Conservation (phyloP, 2,329 filamentous ascomycete genomes). For the Fusarium hostae region DNA sequence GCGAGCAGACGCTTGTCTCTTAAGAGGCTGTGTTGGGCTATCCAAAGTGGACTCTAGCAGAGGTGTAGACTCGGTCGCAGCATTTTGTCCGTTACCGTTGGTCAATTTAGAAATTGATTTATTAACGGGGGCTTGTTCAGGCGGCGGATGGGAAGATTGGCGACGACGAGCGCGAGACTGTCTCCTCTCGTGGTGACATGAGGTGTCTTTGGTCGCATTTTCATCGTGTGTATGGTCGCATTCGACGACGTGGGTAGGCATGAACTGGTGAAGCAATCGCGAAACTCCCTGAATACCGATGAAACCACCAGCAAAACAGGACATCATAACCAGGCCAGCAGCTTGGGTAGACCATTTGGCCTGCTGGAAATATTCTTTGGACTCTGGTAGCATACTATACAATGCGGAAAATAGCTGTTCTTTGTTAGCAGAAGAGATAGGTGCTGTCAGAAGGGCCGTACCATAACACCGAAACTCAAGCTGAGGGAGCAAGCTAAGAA, state of each 20-base stretch:
- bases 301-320: conserved; percentile 76
- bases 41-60: conserved; percentile 53
- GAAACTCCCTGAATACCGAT: conserved; percentile 80
- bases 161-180: conserved; percentile 49
- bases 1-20: conserved; percentile 46
- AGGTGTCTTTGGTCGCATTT: conserved; percentile 49
- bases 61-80: conserved; percentile 60
- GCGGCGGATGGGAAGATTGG: conserved; percentile 42
- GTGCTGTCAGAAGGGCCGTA: conserved; percentile 51
- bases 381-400: conserved; percentile 91
- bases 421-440: conserved; percentile 14
- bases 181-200: conserved; percentile 41
- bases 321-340: conserved; percentile 76
- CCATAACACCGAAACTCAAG: conserved; percentile 96
- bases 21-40: conserved; percentile 40
- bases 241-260: conserved; percentile 83
- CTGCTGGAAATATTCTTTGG: conserved; percentile 79
- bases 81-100: conserved; percentile 38
- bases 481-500: conserved; percentile 91
- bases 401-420: conserved; percentile 86
- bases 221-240: conserved; percentile 80
- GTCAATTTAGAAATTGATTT: conserved; percentile 30
- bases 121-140: conserved; percentile 37
- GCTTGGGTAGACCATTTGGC: conserved; percentile 73
- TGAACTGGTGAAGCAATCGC: conserved; percentile 75